A percentile compares a stretch with the other conserved stretches of the same genome.
These are phyloP conservation scores for Aspergillus felis DNA, from an alignment of 2,329 filamentous ascomycete genomes.

Conservation along the genomic window DNA sequence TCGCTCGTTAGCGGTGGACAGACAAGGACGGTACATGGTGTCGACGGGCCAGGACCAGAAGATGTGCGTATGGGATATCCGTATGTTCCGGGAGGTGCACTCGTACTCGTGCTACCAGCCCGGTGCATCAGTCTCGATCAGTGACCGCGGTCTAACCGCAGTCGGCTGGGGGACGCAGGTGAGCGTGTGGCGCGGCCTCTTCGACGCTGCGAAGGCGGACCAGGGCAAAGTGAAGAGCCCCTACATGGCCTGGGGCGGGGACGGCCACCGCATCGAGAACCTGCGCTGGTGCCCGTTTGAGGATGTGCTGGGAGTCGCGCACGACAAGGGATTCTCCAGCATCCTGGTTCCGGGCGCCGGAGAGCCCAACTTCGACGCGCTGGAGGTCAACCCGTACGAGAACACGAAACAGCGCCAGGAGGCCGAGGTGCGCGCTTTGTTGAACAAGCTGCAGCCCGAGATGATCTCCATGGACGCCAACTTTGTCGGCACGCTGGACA, in stretches of 20 bases:
- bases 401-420: constrained; percentile 90
- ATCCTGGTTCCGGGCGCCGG: constrained; percentile 92
- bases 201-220: constrained; percentile 66
- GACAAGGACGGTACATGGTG: constrained; percentile 93
- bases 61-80: constrained; percentile 94
- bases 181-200: constrained; percentile 87
- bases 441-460: constrained; percentile 93
- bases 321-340: constrained; percentile 81
- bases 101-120: constrained; percentile 81
- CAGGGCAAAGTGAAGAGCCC: constrained; percentile 78
- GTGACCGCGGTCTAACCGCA: constrained; percentile 80
- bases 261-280: constrained; percentile 74
- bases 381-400: constrained; percentile 95
- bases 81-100: constrained; percentile 90
- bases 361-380: constrained; percentile 90
- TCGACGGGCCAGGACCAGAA: constrained; percentile 83
- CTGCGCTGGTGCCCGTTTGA: constrained; percentile 93
- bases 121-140: constrained; percentile 79
- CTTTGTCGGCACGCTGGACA: constrained; percentile 83
- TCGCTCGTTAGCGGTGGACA: constrained; percentile 76
- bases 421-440: constrained; percentile 77
- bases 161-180: constrained; percentile 88
- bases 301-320: constrained; percentile 81
- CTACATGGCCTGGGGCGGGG: constrained; percentile 90
- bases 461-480: constrained; percentile 96